Evolutionary conservation across 345 rosid genomes (phyloP), one percentile per base, ranked within the genome.

Genomic region (Syzygium aqueum): DNA sequence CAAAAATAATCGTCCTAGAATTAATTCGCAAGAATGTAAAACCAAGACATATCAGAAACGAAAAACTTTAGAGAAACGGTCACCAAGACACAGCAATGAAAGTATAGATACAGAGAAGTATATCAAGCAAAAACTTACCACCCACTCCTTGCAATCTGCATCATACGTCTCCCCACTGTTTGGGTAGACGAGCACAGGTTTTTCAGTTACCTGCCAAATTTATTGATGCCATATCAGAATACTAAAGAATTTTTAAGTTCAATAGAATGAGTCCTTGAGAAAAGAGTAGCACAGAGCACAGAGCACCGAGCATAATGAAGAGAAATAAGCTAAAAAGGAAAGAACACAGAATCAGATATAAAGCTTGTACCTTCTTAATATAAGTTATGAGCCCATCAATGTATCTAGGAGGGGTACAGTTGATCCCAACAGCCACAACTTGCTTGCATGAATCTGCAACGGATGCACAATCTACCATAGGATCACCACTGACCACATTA

Each of bases 151-250:
- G 86, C 40, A 80, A 85, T 87, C 87, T 43, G 94, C 93, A 89
- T 95, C 94, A 57, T 95, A 97, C 13, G 94, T 92, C 94, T 97
- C 98, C 0, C 98, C 99, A 33, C 98, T 95, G 90, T 97, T 95
- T 11, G 99, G 99, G 90, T 96, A 97, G 56, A 96, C 85, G 33
- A 94, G 51, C 61, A 97, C 89, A 13, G 98, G 97, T 89, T 96
- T 97, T 67, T 63, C 53, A 22, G 98, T 95, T 73, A 90, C 95
- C 99, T 97, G 92, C 51, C 84, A 89, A 57, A 87, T 87, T n/a
- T 53, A 77, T 30, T 37, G 49, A 12, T 11, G 61, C 57, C n/a
- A 63, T 54, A 51, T 10, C 78, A 67, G 46, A 67, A 67, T 33
- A 67, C 46, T 33, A 67, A 8, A 73, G 19, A 73, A 21, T 37